Conservation (phyloP, 345 rosid genomes). For the Salix caprea region DNA sequence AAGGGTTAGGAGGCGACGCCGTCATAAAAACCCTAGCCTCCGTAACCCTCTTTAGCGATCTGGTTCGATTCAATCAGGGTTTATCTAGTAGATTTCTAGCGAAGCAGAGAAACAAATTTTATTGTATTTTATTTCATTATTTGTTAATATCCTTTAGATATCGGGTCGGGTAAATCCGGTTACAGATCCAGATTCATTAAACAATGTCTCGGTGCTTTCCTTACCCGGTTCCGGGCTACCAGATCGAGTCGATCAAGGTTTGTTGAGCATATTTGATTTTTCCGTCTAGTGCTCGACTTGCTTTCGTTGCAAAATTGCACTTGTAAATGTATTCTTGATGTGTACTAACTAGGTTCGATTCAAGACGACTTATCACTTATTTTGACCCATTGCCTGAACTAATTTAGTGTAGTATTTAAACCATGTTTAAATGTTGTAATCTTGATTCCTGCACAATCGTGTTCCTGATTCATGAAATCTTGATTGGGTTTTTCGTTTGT, state of each 20-base stretch:
- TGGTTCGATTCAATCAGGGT: not conserved
- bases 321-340: not conserved
- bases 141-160: not conserved
- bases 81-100: not conserved
- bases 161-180: not conserved
- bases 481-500: not conserved
- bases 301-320: not conserved
- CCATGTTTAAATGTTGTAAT: not conserved
- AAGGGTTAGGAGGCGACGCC: not conserved
- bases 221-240: constrained; percentile 32
- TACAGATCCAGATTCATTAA: constrained; percentile 3
- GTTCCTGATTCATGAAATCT: not conserved
- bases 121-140: not conserved
- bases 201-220: constrained; percentile 59
- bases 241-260: constrained; percentile 62
- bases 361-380: not conserved
- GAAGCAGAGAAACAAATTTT: not conserved
- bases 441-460: not conserved
- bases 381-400: not conserved
- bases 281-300: constrained; percentile 38
- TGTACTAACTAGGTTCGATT: not conserved
- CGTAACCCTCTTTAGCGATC: not conserved
- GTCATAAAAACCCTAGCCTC: not conserved
- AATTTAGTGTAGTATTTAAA: not conserved
- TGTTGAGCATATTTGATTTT: constrained; percentile 42